A percentile compares a stretch with the other conserved stretches of the same genome.
Evolutionary conservation across 2,329 filamentous ascomycete species (phyloP).

Genomic region (Trichoderma oligosporum): DNA sequence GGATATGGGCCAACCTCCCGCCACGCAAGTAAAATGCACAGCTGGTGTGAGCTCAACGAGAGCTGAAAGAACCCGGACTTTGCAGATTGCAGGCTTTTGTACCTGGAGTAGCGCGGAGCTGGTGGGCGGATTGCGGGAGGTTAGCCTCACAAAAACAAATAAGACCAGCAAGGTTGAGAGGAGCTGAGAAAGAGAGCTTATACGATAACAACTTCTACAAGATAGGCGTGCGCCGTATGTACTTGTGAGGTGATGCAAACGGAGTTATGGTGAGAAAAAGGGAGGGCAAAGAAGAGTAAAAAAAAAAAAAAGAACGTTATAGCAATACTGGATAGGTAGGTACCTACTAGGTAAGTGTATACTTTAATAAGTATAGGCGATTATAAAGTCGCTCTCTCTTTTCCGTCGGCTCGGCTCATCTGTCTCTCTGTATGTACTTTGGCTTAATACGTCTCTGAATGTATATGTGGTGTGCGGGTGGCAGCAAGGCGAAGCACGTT

Average conservation of each 20-base stretch:
- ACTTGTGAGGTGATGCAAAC: constrained; percentile 3
- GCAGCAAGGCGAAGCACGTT: constrained; percentile 10
- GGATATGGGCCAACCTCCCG: constrained; percentile 15
- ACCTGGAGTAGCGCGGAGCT: constrained; percentile 4
- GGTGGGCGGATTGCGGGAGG: constrained; percentile 8
- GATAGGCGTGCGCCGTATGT: neutral
- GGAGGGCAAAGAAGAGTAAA: neutral
- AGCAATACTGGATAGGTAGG: constrained; percentile 1
- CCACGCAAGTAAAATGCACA: constrained; percentile 5
- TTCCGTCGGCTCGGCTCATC: neutral
- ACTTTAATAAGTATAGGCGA: neutral
- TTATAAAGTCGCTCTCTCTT: neutral
- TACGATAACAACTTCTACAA: constrained; percentile 3
- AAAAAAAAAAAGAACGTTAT: neutral
- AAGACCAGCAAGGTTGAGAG: neutral
- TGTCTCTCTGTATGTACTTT: constrained; percentile 1
- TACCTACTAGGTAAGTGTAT: no score
- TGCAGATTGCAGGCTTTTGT: constrained; percentile 9
- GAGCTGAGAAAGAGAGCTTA: neutral
- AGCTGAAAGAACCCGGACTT: constrained; percentile 11
- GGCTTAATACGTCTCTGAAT: neutral
- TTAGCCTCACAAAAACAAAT: constrained; percentile 8
- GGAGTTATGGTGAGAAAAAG: neutral
- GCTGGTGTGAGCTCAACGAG: neutral
- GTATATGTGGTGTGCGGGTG: constrained; percentile 1